Evolutionary conservation across 441 rosid species (phyloP), one percentile per base, ranked within the genome.

Genomic region (Gossypium gossypioides): DNA sequence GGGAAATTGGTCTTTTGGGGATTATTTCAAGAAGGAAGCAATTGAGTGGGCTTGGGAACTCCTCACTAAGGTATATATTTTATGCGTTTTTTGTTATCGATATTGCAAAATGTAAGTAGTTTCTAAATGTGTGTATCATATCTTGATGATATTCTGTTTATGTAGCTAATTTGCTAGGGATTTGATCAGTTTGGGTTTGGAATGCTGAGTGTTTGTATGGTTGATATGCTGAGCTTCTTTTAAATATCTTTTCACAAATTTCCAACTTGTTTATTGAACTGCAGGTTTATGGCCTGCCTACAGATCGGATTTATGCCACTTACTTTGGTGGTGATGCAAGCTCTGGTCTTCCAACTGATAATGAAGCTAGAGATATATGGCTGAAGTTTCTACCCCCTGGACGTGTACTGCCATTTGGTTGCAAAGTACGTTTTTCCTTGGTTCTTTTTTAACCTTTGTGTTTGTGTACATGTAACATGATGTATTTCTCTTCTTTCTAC

Each of bases 1-100:
- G 32, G 99, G 99, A 12, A 92, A 92, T 77, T 92, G 99, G 99
- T 92, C 99, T 0, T 92, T 94, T 72, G 99, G 99, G 42, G 96
- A 90, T 80, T 95, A 95, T 83, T 95, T 91, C 75, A 95, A 95
- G 89, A 80, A 80, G 57, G 96, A 94, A 72, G 97, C 98, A 2
- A 94, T 90, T 56, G 90, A 79, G 66, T 94, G 97, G 98, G 97
- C 96, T 57, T 94, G 97, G 97, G 99, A 95, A 78, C 89, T 95
- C 42, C 86, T 95, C 25, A 92, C 95, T 2, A 76, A 82, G 96
- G 98, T 85, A 74, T 68, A 18, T 70, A 25, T 60, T 0, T 52
- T n/a, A 21, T 19, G 27, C 19, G 22, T 73, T 16, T 52, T 63
- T 63, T 73, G 37, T 56, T 42, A 44, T 32, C 9, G 63, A 9